phyloP scores from a whole-genome alignment of 768 basidiomycete species.

The Lactarius psammicola region DNA sequence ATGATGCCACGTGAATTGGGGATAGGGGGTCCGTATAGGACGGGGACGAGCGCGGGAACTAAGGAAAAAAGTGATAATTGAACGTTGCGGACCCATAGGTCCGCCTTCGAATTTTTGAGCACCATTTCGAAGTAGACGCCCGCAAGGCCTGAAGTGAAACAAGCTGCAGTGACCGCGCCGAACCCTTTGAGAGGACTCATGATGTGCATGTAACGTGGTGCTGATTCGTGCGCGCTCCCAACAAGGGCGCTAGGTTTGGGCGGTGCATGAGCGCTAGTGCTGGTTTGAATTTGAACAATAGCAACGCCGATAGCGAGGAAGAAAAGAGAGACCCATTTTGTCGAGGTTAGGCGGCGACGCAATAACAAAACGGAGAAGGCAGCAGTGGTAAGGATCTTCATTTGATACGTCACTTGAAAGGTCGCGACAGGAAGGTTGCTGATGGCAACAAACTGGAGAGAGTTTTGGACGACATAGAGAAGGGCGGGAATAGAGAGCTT shows the following conservation, averaged over 20 bases:
- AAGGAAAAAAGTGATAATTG: constrained; percentile 89
- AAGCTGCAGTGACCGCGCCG: constrained; percentile 77
- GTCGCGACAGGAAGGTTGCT: constrained; percentile 94
- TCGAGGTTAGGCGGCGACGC: constrained; percentile 63
- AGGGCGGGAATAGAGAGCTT: constrained; percentile 96
- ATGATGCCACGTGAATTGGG: constrained; percentile 50
- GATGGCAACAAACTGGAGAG: constrained; percentile 95
- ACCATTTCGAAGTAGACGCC: constrained; percentile 96
- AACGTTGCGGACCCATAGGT: constrained; percentile 89
- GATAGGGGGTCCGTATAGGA: constrained; percentile 55
- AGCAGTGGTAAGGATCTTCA: constrained; percentile 97
- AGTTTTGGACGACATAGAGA: constrained; percentile 95
- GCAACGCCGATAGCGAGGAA: constrained; percentile 91
- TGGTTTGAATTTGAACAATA: constrained; percentile 90
- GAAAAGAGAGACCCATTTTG: constrained; percentile 86
- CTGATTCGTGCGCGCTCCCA: constrained; percentile 67
- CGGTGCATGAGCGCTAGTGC: constrained; percentile 36
- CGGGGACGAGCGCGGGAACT: constrained; percentile 81
- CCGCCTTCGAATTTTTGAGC: constrained; percentile 76
- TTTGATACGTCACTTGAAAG: constrained; percentile 97
- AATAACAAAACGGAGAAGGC: constrained; percentile 86
- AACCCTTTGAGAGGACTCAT: constrained; percentile 86
- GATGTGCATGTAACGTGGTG: constrained; percentile 57
- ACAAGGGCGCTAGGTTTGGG: constrained; percentile 43
- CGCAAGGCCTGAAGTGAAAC: constrained; percentile 86